Conservation (phyloP, 2,329 filamentous ascomycete species). For the Macrophomina tecta region DNA sequence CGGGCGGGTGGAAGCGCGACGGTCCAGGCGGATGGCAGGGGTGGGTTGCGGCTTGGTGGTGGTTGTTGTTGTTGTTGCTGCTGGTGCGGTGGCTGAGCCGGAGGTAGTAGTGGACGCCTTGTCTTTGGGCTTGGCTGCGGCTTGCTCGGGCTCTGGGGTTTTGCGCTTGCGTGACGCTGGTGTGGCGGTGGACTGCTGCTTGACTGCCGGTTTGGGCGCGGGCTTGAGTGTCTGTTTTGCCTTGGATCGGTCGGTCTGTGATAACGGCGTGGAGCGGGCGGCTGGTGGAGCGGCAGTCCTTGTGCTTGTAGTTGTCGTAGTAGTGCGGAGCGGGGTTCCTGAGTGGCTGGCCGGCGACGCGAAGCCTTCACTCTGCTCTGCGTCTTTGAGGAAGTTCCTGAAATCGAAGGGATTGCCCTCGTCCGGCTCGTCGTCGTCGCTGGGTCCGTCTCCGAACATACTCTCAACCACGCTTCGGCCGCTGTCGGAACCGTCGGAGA, state of each 20-base stretch:
- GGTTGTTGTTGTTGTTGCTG: neutral
- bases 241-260: neutral
- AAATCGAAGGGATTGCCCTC: constrained; percentile 56
- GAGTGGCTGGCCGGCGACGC: constrained; percentile 32
- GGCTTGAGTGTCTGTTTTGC: constrained; percentile 15
- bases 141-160: constrained; percentile 30
- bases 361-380: constrained; percentile 42
- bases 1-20: constrained; percentile 37
- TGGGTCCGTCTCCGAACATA: constrained; percentile 8
- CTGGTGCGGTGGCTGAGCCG: constrained; percentile 6
- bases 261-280: constrained; percentile 12
- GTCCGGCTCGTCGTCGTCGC: constrained; percentile 47
- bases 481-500: constrained; percentile 31
- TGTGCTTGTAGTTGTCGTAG: neutral
- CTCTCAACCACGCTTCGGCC: constrained; percentile 12
- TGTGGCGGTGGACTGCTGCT: neutral
- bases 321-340: constrained; percentile 24
- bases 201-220: neutral
- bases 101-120: constrained; percentile 33
- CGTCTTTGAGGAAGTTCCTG: constrained; percentile 51
- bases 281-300: neutral
- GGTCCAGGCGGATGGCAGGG: constrained; percentile 44
- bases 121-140: constrained; percentile 35
- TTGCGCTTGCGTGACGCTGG: constrained; percentile 38
- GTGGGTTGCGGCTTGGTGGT: constrained; percentile 13